Conservation (phyloP, 2,329 filamentous ascomycete genomes). For the Macrophomina tecta region DNA sequence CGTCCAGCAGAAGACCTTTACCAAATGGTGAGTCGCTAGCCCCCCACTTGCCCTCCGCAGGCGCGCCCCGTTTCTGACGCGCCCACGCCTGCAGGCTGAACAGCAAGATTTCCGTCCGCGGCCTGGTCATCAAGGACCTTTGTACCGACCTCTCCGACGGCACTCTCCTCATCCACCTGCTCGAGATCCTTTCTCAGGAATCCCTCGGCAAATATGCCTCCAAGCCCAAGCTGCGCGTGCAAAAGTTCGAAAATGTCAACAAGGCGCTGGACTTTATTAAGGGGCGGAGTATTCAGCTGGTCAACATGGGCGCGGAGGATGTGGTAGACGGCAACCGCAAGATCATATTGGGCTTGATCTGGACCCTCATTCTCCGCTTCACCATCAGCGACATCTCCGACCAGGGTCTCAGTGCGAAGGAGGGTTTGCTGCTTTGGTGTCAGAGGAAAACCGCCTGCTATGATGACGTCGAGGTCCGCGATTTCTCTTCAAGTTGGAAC, state of each 20-base stretch:
- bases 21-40: constrained; percentile 75
- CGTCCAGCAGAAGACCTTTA: constrained; percentile 98
- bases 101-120: constrained; percentile 82
- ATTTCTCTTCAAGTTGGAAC: constrained; percentile 97
- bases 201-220: constrained; percentile 96
- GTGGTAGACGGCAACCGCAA: constrained; percentile 97
- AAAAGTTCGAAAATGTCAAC: constrained; percentile 98
- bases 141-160: constrained; percentile 91
- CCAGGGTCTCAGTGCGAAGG: constrained; percentile 96
- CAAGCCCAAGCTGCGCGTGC: constrained; percentile 93
- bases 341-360: constrained; percentile 96
- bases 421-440: constrained; percentile 94
- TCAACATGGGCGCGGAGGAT: constrained; percentile 97
- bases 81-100: constrained; percentile 73
- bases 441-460: constrained; percentile 99
- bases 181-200: constrained; percentile 94
- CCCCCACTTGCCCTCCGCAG: constrained; percentile 26
- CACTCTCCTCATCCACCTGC: constrained; percentile 92
- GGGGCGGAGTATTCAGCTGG: constrained; percentile 90
- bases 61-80: constrained; percentile 22
- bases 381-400: constrained; percentile 99
- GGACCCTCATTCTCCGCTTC: constrained; percentile 96
- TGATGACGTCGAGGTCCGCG: constrained; percentile 91
- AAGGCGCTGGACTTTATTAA: constrained; percentile 93
- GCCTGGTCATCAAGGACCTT: constrained; percentile 83